These are phyloP conservation scores for Thelephora ganbajun DNA, from an alignment of 768 basidiomycete genomes.

Conservation along the genomic window DNA sequence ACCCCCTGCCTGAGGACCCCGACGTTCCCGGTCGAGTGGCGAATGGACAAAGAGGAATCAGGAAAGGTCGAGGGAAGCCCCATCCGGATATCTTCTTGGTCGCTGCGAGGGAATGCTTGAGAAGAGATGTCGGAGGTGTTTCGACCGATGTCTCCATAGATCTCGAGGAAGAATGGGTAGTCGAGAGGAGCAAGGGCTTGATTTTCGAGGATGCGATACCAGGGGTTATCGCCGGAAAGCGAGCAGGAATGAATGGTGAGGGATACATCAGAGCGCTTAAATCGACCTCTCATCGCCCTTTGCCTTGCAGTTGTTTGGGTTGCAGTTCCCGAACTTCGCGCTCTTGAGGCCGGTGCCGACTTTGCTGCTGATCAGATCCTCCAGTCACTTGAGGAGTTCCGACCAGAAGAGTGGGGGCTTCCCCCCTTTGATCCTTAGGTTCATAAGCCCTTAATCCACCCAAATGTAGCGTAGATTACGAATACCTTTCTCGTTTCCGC, in stretches of 20 bases:
- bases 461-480: no score
- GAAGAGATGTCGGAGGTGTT: constrained; percentile 35
- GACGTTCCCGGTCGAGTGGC: background rate
- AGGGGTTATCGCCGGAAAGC: constrained; percentile 68
- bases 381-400: constrained; percentile 52
- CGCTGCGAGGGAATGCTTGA: constrained; percentile 49
- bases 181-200: constrained; percentile 47
- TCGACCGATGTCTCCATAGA: constrained; percentile 19
- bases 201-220: constrained; percentile 76
- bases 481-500: no score
- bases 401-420: constrained; percentile 74
- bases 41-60: constrained; percentile 22
- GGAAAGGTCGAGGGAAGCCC: constrained; percentile 48
- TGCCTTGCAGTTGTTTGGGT: constrained; percentile 60
- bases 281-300: no score
- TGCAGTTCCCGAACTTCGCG: constrained; percentile 55
- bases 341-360: background rate
- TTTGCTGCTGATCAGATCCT: constrained; percentile 37
- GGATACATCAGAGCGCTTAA: background rate
- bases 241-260: constrained; percentile 79
- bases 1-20: constrained; percentile 32
- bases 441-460: no score
- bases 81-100: constrained; percentile 69
- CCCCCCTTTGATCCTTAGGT: constrained; percentile 40
- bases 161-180: constrained; percentile 20